Evolutionary conservation across 139 green algal species (phyloP).

Genomic region (Chlamydomonas sphaeroides): DNA sequence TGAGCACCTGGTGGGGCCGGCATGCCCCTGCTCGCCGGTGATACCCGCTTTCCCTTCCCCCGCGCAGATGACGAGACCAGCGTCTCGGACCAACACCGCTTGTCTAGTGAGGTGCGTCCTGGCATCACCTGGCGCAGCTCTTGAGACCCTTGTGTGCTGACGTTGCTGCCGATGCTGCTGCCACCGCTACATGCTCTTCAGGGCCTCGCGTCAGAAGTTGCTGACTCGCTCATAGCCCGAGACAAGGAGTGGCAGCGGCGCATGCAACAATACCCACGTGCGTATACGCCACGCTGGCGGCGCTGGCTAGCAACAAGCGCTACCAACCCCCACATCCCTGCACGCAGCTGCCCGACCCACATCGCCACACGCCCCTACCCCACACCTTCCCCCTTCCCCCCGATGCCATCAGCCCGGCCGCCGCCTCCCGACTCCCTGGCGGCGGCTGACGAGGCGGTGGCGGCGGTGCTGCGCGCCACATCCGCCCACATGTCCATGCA

Average conservation of each 20-base stretch:
- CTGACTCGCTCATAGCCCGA: background rate
- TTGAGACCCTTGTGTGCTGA: too few species aligned
- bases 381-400: background rate
- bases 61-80: slow-evolving; percentile 11
- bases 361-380: too few species aligned
- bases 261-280: background rate
- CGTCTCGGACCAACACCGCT: slow-evolving; percentile 23
- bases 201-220: background rate
- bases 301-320: too few species aligned
- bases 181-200: too few species aligned
- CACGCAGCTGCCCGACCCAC: too few species aligned
- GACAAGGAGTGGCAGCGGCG: slow-evolving; percentile 15
- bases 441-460: background rate
- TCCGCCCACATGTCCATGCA: background rate
- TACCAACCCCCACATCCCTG: background rate
- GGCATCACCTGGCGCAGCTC: background rate
- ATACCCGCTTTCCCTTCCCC: background rate
- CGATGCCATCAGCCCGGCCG: background rate
- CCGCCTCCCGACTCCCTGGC: background rate
- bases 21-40: background rate
- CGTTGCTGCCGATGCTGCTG: too few species aligned
- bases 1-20: background rate
- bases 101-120: background rate
- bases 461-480: background rate
- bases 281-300: background rate